A percentile compares a stretch with the other conserved stretches of the same genome.
phyloP scores from a whole-genome alignment of 2,329 filamentous ascomycete genomes.

The Tothia fuscella region DNA sequence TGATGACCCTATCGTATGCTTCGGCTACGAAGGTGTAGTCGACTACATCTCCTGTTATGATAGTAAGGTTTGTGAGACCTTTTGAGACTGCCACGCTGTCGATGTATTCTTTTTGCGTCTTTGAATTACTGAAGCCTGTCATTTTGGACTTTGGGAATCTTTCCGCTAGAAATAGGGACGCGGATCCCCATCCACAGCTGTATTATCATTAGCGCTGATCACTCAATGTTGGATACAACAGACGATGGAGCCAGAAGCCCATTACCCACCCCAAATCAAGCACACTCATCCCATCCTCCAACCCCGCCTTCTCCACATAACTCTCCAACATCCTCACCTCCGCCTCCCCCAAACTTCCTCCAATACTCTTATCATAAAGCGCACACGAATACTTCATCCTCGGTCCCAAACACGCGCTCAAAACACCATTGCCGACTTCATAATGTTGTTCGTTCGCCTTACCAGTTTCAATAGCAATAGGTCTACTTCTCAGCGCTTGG shows the following conservation, averaged over 20 bases:
- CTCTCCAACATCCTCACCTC: conserved; percentile 53
- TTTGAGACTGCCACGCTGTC: conserved; percentile 45
- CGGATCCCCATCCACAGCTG: conserved; percentile 59
- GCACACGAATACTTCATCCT: conserved; percentile 63
- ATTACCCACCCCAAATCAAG: conserved; percentile 46
- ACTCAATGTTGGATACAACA: conserved; percentile 1
- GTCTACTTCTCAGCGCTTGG: conserved; percentile 43
- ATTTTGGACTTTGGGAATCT: conserved; percentile 49
- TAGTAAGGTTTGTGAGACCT: conserved; percentile 46
- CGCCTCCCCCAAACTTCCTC: conserved; percentile 45
- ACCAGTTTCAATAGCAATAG: conserved; percentile 55
- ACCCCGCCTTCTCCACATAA: conserved; percentile 49
- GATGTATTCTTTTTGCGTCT: conserved; percentile 56
- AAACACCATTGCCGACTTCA: conserved; percentile 55
- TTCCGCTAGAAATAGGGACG: conserved; percentile 53
- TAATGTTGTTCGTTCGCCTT: conserved; percentile 59
- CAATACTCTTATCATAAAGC: conserved; percentile 51
- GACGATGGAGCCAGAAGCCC: conserved; percentile 11
- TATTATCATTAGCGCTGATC: neutral
- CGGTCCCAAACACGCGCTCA: conserved; percentile 49
- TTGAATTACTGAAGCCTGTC: conserved; percentile 58
- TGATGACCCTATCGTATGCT: conserved; percentile 53
- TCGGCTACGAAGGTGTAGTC: conserved; percentile 50
- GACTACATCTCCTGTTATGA: conserved; percentile 56
- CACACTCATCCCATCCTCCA: conserved; percentile 49